Evolutionary conservation across 345 rosid species (phyloP).

Genomic region (Raphanus sativus): DNA sequence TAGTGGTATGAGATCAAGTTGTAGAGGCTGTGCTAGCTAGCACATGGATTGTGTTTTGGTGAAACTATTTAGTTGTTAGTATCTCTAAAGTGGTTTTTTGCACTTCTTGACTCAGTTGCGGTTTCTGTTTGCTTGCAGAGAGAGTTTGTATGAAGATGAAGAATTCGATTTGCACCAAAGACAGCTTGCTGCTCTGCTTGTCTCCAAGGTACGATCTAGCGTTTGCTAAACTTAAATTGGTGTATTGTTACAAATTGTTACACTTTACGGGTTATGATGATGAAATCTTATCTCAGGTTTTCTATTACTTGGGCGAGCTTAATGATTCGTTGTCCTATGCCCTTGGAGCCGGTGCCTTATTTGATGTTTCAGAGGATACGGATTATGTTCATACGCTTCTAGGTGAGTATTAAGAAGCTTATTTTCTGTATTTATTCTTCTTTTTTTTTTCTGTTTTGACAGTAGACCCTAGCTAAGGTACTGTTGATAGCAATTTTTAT

Average conservation of each 20-base stretch:
- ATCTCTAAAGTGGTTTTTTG: conserved; percentile 2
- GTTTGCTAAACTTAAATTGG: neutral
- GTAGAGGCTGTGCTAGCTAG: conserved; percentile 12
- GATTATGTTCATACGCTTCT: conserved; percentile 91
- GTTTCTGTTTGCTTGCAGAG: conserved; percentile 46
- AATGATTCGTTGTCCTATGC: conserved; percentile 96
- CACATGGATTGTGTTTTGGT: neutral
- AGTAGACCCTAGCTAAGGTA: neutral
- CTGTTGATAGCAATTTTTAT: neutral
- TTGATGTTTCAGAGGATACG: conserved; percentile 95
- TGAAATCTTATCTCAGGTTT: conserved; percentile 56
- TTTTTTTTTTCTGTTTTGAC: neutral
- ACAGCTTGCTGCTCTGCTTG: conserved; percentile 90
- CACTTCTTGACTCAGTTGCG: neutral
- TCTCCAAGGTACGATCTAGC: conserved; percentile 67
- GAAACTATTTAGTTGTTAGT: conserved; percentile 9
- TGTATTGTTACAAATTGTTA: neutral
- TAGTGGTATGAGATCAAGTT: neutral
- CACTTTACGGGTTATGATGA: neutral
- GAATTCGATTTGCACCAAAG: conserved; percentile 91
- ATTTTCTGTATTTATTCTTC: neutral
- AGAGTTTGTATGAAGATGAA: conserved; percentile 95
- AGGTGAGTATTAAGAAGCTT: conserved; percentile 50
- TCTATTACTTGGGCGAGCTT: conserved; percentile 92
- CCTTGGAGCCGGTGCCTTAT: conserved; percentile 90